phyloP scores from a whole-genome alignment of 1,284 basidiomycete genomes.

The Butyriboletus appendiculatus region DNA sequence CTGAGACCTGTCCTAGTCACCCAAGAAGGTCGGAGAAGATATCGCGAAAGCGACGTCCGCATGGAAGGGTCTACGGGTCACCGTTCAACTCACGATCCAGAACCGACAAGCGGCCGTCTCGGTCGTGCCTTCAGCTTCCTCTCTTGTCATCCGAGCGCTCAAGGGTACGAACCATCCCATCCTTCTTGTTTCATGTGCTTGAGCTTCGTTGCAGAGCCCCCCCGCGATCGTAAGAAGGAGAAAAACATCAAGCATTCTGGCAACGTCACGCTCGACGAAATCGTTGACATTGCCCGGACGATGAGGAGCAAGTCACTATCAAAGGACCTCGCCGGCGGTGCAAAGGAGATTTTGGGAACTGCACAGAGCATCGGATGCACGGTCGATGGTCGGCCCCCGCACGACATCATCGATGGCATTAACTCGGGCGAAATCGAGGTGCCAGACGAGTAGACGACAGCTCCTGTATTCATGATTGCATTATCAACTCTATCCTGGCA shows the following conservation, averaged over 20 bases:
- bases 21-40: conserved; percentile 99
- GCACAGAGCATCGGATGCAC: conserved; percentile 97
- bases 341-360: conserved; percentile 94
- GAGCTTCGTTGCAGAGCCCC: conserved; percentile 71
- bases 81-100: conserved; percentile 99
- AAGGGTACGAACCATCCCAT: conserved; percentile 65
- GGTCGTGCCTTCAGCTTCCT: conserved; percentile 97
- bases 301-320: conserved; percentile 97
- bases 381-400: conserved; percentile 90
- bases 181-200: neutral
- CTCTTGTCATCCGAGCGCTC: conserved; percentile 97
- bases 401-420: conserved; percentile 96
- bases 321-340: conserved; percentile 87
- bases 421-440: conserved; percentile 95
- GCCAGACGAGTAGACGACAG: conserved; percentile 80
- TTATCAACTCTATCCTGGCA: conserved; percentile 13
- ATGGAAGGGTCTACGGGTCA: conserved; percentile 99
- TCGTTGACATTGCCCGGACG: conserved; percentile 93
- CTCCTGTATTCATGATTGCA: conserved; percentile 25
- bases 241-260: conserved; percentile 99
- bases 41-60: conserved; percentile 98
- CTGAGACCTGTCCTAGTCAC: conserved; percentile 65
- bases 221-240: conserved; percentile 99
- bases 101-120: conserved; percentile 98
- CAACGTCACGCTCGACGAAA: conserved; percentile 94